Base-by-base conservation (phyloP, 768 basidiomycete species). In the Asterophora lycoperdoides region DNA sequence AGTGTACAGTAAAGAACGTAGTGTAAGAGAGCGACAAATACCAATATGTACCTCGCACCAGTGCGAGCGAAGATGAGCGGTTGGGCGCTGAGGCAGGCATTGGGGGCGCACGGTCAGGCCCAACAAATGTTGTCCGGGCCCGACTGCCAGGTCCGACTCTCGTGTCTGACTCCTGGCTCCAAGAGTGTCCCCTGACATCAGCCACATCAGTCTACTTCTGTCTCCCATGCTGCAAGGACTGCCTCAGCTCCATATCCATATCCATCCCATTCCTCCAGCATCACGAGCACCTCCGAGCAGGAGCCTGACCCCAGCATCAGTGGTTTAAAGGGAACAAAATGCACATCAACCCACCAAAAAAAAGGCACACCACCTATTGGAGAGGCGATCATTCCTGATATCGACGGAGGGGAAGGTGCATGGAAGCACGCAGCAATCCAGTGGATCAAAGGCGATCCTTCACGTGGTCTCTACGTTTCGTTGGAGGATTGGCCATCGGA, bases 401-500 rank as follows among this genome's bases (percentile, higher is more conserved):
- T 68, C 17, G 48, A 46, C 1, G 38, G 35, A n/a, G 54, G 47
- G 14, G 26, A 20, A 1, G 50, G 49, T 0, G 56, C 63, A 15
- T 68, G 67, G 66, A 29, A 39, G 8, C 37, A 29, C 7, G 64
- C 65, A 1, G 37, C 66, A 8, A 26, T 53, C 26, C 66, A 68
- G 38, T 68, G 64, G 66, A 48, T 61, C 4, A 29, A 60, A 7
- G 60, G 51, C 3, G 62, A 61, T 29, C 54, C 59, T 4, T 19
- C 15, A 5, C 46, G 40, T 3, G 60, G 58, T 8, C 13, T 59
- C 4, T 34, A 17, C 5, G 17, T 40, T 5, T 55, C 64, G 4
- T 44, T 67, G 48, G 65, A 61, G 48, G 60, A 67, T 32, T 68
- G 66, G 66, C 66, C 63, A 0, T 1, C 8, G 0, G 44, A 46